phyloP scores from a whole-genome alignment of 1,284 basidiomycete species.

The Sporisorium iseilematis-ciliati region DNA sequence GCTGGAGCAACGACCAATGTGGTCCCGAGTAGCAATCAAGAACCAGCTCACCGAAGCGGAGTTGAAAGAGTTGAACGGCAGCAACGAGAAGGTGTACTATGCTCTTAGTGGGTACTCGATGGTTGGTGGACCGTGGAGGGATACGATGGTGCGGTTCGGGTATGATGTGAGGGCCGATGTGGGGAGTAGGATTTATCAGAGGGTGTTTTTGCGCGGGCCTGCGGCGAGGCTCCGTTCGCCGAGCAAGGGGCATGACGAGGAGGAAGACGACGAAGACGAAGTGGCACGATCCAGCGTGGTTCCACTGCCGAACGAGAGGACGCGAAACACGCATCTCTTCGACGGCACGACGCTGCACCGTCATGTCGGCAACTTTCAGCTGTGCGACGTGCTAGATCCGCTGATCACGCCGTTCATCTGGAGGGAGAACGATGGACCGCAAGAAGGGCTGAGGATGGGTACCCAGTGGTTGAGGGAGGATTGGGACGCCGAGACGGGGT shows the following conservation, averaged over 20 bases:
- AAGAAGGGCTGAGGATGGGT: background rate
- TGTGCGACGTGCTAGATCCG: constrained; percentile 89
- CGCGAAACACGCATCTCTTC: constrained; percentile 81
- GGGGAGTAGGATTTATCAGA: constrained; percentile 75
- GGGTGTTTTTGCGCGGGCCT: constrained; percentile 46
- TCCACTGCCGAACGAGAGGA: background rate
- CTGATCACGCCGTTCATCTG: constrained; percentile 71
- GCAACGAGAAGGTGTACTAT: constrained; percentile 71
- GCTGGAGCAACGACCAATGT: constrained; percentile 80
- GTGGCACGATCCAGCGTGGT: constrained; percentile 12
- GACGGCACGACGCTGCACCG: constrained; percentile 84
- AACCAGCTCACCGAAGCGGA: constrained; percentile 83
- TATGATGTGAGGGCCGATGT: constrained; percentile 87
- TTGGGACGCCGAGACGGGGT: constrained; percentile 50
- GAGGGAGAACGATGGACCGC: constrained; percentile 9
- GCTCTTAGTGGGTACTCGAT: constrained; percentile 80
- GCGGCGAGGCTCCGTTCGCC: background rate
- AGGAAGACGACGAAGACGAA: background rate
- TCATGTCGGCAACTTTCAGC: constrained; percentile 89
- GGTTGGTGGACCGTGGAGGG: constrained; percentile 92
- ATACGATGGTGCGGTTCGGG: constrained; percentile 85
- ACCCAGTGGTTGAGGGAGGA: constrained; percentile 18
- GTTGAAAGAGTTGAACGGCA: constrained; percentile 74
- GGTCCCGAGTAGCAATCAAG: constrained; percentile 85
- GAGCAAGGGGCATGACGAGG: constrained; percentile 1